Evolutionary conservation across 148 eudicot genomes (phyloP), one percentile per base, ranked within the genome.

Genomic region (Heliosperma pusillum): DNA sequence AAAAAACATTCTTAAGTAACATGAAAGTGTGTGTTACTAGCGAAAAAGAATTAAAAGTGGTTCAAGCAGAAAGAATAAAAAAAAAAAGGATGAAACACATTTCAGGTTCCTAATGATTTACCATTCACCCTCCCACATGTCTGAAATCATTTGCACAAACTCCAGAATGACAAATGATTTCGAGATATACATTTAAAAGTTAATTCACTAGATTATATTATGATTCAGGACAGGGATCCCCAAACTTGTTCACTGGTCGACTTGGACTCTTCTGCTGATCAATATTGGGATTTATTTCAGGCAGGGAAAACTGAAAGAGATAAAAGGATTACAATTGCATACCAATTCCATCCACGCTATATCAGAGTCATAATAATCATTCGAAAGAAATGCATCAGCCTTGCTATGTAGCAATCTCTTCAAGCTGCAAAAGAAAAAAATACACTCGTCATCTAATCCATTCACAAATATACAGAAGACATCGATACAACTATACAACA

Each of bases 271-370:
- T 25, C 9, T 33, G 53, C 53, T 19, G 9, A 63, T 27, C 20
- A 63, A 16, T 63, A 62, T 63, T 63, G 67, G 7, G 67, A 27
- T 63, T 63, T 42, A 33, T 66, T 36, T 62, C 67, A 66, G 24
- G 19, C 33, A 73, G 40, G 56, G 19, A n/a, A 5, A 13, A 63
- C 42, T 20, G 22, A 10, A 26, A 6, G n/a, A 40, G 10, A 27
- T 12, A 45, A 0, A 58, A 50, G 17, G 52, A 62, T 2, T 5
- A 44, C 42, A 56, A 72, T 5, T 27, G 84, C 89, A 81, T 71
- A 95, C 98, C 97, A 95, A 83, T 77, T 95, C 93, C 98, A 95
- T 92, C 98, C 98, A 95, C 44, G 97, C 93, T 86, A 95, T 85
- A 80, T 95, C 98, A 24, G 98, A 95, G 63, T 95, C 97, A 86